Base-by-base conservation (phyloP, 2,329 filamentous ascomycete species). In the Cyphellophora europaea region DNA sequence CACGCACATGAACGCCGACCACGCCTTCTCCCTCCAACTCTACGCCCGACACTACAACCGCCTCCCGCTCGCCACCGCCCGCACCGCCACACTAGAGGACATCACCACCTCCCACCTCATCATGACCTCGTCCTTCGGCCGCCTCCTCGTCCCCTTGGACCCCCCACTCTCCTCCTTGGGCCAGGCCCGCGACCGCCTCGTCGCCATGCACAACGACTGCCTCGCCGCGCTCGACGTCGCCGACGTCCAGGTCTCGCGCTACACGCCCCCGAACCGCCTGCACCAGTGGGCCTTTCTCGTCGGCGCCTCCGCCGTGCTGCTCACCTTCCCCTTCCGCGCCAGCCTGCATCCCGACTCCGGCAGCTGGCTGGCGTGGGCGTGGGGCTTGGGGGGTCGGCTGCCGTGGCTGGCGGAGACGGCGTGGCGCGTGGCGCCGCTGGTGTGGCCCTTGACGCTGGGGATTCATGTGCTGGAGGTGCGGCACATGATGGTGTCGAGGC, bases 1-100 rank as follows among this genome's bases (percentile, higher is more conserved):
- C 53, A 67, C 67, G 19, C 88, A 95, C 66, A 91, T 95, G 84
- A 94, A 95, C 63, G 65, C 66, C 28, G 82, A 89, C 58, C 89
- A 94, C 62, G 65, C 70, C 33, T 71, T 75, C 48, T 84, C 85
- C 38, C 75, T 94, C 32, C 64, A 72, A 38, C 71, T 81, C 53
- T 93, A 88, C 59, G 73, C 93, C n/a, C 77, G 77, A 44, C 74
- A 86, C 57, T 86, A 77, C 63, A 67, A 65, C 53, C 57, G 66
- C 11, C 64, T 84, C 29, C 71, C 77, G 11, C 52, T 69, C 5
- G 57, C 40, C 25, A 32, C 37, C 11, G 42, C 40, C 19, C 18
- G 10, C 18, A 62, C 65, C 13, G 75, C 82, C 13, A 59, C 65
- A 25, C 65, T 94, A 45, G 63, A 68, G 36, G 79, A 87, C 54